Conservation (phyloP, 495 filamentous ascomycete species). For the Hyaloscypha variabilis region DNA sequence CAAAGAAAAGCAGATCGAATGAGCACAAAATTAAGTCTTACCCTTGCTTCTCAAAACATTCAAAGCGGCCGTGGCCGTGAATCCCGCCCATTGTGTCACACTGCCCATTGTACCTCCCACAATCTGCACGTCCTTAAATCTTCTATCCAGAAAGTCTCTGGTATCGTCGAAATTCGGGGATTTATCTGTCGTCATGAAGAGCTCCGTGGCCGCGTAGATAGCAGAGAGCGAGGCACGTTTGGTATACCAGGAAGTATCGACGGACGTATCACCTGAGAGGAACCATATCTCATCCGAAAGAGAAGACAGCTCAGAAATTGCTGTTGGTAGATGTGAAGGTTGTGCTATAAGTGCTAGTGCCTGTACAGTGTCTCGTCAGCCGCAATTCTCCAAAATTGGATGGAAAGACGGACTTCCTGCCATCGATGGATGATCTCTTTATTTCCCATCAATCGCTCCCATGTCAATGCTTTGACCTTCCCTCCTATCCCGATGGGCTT, state of each 20-base stretch:
- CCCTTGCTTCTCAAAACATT: conserved; percentile 66
- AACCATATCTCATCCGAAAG: conserved; percentile 88
- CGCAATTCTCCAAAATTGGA: conserved; percentile 1
- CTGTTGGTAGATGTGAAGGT: conserved; percentile 71
- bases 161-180: conserved; percentile 71
- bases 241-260: conserved; percentile 90
- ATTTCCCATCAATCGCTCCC: conserved; percentile 77
- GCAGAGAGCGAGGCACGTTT: conserved; percentile 76
- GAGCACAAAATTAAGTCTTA: too few relatives aligned
- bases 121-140: conserved; percentile 68
- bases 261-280: conserved; percentile 77
- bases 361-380: conserved; percentile 42
- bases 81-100: conserved; percentile 74
- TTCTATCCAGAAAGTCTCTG: conserved; percentile 73
- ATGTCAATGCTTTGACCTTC: conserved; percentile 60
- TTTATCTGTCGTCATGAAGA: conserved; percentile 90
- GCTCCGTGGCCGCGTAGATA: conserved; percentile 83
- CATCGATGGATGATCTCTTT: conserved; percentile 66
- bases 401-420: conserved; percentile 71
- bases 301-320: conserved; percentile 74
- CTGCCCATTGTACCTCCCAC: conserved; percentile 61
- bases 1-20: too few relatives aligned
- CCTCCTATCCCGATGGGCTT: conserved; percentile 42
- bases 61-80: conserved; percentile 65
- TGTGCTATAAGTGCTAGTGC: conserved; percentile 89